Conservation (phyloP, 2,329 filamentous ascomycete species). For the Colletotrichum orchidophilum region DNA sequence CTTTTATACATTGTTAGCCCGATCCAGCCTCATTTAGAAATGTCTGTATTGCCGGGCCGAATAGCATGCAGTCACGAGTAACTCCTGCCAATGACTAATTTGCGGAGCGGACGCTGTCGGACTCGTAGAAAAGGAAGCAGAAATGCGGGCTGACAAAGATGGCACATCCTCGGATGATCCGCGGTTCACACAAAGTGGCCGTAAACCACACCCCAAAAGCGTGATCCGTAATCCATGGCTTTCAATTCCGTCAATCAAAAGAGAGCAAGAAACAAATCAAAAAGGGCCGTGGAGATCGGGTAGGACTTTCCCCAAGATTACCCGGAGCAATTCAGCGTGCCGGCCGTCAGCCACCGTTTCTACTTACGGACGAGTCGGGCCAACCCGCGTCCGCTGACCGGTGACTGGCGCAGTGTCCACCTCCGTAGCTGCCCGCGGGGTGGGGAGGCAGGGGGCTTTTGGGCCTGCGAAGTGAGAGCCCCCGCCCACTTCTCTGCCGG, state of each 20-base stretch:
- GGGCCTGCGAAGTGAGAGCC: not conserved
- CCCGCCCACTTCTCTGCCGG: not conserved
- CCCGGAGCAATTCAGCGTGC: not conserved
- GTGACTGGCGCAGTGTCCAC: not conserved
- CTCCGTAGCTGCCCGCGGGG: not conserved
- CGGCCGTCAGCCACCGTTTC: not conserved
- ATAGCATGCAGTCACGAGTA: not conserved
- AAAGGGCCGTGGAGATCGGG: not conserved
- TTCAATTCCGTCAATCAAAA: not conserved
- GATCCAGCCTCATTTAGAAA: not conserved
- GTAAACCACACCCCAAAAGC: not conserved
- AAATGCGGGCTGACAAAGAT: not conserved
- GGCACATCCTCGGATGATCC: not conserved
- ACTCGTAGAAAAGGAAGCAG: not conserved
- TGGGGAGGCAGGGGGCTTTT: not conserved
- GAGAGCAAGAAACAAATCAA: not conserved
- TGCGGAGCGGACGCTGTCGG: not conserved
- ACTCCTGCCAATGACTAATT: not conserved
- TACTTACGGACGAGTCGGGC: not conserved
- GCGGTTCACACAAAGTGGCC: not conserved
- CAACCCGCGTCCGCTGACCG: not conserved
- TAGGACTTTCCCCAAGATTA: not conserved
- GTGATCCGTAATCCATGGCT: not conserved
- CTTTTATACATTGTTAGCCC: not conserved
- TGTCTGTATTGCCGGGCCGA: not conserved